These are phyloP conservation scores for Backusella liffmaniae DNA, from an alignment of 192 early-diverging fungal genomes.

Conservation along the genomic window DNA sequence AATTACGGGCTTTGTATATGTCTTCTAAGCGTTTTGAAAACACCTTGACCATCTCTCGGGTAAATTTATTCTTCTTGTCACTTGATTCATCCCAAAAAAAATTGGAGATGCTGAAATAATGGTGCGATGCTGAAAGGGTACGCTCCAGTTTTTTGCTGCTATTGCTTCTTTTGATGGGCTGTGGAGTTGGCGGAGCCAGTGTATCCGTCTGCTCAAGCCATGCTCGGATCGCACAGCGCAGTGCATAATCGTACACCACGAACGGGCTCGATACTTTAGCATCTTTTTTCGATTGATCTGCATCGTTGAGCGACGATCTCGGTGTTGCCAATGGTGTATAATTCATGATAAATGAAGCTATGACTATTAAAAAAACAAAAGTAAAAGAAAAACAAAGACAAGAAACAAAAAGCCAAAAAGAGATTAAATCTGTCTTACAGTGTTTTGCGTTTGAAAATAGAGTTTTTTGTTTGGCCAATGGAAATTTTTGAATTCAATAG, in stretches of 20 bases:
- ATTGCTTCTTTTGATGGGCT: neutral
- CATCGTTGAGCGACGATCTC: neutral
- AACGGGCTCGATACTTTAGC: neutral
- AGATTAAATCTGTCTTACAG: neutral
- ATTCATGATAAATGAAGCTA: neutral
- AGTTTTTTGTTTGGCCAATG: too few relatives aligned
- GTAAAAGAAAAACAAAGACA: neutral
- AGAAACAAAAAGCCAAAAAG: neutral
- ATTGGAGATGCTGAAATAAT: neutral
- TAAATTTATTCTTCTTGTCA: slow-evolving; percentile 39
- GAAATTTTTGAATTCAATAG: too few relatives aligned
- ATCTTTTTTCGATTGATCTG: neutral
- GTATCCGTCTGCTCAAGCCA: slow-evolving; percentile 20
- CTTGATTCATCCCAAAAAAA: neutral
- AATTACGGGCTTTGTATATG: slow-evolving; percentile 43
- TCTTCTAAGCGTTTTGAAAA: slow-evolving; percentile 41
- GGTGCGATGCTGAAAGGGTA: neutral
- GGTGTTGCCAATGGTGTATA: neutral
- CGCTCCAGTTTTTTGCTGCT: neutral
- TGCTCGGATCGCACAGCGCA: slow-evolving; percentile 39
- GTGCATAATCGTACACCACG: slow-evolving; percentile 36
- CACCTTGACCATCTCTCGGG: slow-evolving; percentile 47
- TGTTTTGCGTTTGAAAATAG: too few relatives aligned
- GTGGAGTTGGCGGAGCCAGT: neutral
- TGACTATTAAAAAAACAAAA: neutral